phyloP scores from a whole-genome alignment of 169 alveolate genomes.

The Perkinsus marinus region DNA sequence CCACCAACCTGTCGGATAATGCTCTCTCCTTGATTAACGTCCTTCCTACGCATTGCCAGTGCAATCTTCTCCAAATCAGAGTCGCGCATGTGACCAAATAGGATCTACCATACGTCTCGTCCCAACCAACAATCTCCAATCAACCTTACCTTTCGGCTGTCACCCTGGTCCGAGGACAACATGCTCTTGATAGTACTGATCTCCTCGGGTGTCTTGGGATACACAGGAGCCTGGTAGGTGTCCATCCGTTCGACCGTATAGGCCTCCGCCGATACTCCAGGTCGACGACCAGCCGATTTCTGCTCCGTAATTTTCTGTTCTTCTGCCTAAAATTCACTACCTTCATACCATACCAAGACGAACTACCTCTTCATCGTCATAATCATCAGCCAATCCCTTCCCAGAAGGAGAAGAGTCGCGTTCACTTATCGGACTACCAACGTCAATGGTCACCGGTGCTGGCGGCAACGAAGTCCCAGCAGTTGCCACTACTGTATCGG shows the following conservation, averaged over 20 bases:
- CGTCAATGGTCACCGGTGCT: background rate
- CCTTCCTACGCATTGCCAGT: background rate
- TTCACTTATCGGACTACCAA: background rate
- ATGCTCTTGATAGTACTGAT: background rate
- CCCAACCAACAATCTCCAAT: background rate
- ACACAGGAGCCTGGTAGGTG: background rate
- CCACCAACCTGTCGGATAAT: background rate
- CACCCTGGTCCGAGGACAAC: background rate
- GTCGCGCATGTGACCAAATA: background rate
- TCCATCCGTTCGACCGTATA: background rate
- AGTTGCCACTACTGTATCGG: background rate
- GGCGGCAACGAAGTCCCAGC: background rate
- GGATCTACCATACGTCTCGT: background rate
- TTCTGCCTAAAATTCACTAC: background rate
- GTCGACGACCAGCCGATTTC: background rate
- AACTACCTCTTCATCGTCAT: background rate
- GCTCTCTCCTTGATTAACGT: background rate
- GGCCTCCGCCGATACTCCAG: background rate
- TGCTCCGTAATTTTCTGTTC: background rate
- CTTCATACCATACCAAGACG: background rate
- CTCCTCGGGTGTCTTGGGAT: constrained; percentile 3
- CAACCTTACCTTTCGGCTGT: background rate
- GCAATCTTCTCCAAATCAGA: background rate
- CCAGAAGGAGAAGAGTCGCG: background rate
- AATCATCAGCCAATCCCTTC: background rate